Conservation (phyloP, 2,329 filamentous ascomycete species). For the Nothophoma quercina region DNA sequence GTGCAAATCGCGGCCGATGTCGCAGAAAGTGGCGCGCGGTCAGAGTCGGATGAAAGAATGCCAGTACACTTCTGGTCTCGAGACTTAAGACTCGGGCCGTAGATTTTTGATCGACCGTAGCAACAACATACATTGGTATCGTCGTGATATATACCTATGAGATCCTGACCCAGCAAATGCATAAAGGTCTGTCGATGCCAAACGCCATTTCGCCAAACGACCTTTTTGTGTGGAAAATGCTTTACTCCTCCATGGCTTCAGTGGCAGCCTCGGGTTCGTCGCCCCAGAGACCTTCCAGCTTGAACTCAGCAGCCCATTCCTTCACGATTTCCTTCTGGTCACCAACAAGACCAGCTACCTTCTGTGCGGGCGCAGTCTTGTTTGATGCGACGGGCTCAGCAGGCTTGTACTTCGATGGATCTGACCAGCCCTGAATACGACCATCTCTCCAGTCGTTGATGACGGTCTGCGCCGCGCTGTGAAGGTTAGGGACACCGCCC, state of each 20-base stretch:
- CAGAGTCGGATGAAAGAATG: slow-evolving; percentile 26
- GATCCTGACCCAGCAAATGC: slow-evolving; percentile 18
- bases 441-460: slow-evolving; percentile 97
- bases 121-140: slow-evolving; percentile 24
- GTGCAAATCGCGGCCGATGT: slow-evolving; percentile 24
- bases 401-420: slow-evolving; percentile 73
- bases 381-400: slow-evolving; percentile 52
- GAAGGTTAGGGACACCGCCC: slow-evolving; percentile 88
- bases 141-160: slow-evolving; percentile 22
- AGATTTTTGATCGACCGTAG: neutral
- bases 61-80: neutral
- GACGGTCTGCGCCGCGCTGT: slow-evolving; percentile 87
- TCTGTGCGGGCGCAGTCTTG: slow-evolving; percentile 45
- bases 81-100: neutral
- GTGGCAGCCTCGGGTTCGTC: slow-evolving; percentile 58
- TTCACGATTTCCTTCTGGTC: slow-evolving; percentile 86
- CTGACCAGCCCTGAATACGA: slow-evolving; percentile 90
- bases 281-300: slow-evolving; percentile 91
- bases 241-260: slow-evolving; percentile 47
- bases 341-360: slow-evolving; percentile 50
- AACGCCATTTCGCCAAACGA: slow-evolving; percentile 22
- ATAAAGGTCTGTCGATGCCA: slow-evolving; percentile 3
- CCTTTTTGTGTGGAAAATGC: neutral
- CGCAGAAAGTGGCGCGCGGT: slow-evolving; percentile 24
- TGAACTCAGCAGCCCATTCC: slow-evolving; percentile 94